These are phyloP conservation scores for Trichoderma breve DNA, from an alignment of 2,329 filamentous ascomycete genomes.

Conservation along the genomic window DNA sequence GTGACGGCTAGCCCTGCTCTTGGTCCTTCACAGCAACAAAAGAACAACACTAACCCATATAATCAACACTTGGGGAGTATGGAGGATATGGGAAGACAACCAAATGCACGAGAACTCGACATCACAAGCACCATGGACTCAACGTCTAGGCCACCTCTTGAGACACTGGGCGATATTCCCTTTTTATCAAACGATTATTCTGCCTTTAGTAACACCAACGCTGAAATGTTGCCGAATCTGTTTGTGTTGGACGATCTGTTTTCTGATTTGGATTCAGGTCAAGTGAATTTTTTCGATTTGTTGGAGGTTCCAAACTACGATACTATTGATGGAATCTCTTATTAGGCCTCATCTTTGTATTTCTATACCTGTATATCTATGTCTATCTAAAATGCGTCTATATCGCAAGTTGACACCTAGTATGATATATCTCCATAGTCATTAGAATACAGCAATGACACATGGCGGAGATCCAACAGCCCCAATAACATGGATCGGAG, in stretches of 20 bases:
- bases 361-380: neutral
- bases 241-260: neutral
- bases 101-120: neutral
- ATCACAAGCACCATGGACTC: neutral
- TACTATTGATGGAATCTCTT: neutral
- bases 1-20: neutral
- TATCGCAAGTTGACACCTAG: neutral
- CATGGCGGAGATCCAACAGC: neutral
- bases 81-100: neutral
- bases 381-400: neutral
- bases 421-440: neutral
- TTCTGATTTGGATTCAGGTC: neutral
- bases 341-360: neutral
- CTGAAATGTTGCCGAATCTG: neutral
- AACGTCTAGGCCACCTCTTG: neutral
- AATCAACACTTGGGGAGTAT: neutral
- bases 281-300: neutral
- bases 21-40: neutral
- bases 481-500: neutral
- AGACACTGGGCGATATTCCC: neutral
- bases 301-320: conserved; percentile 1
- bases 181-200: neutral
- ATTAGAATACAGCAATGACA: neutral
- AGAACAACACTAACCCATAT: neutral
- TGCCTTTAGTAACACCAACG: neutral